These are phyloP conservation scores for Hermanozyma aechmeae DNA, from an alignment of 805 yeast species.

Conservation along the genomic window DNA sequence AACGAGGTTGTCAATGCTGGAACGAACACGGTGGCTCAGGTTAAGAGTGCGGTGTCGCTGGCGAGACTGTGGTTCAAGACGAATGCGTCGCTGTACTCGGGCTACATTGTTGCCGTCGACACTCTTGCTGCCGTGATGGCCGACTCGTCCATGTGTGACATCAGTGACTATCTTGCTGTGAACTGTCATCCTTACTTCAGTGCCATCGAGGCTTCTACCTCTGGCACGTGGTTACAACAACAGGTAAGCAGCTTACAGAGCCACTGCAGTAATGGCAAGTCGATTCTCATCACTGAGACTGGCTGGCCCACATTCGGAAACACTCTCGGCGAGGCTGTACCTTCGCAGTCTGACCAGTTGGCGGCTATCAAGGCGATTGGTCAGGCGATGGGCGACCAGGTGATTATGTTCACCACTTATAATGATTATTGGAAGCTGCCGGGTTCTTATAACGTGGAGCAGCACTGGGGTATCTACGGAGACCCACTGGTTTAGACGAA, in stretches of 20 bases:
- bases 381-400: conserved; percentile 36
- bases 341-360: conserved; percentile 43
- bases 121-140: conserved; percentile 49
- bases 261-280: conserved; percentile 40
- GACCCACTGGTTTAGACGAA: conserved; percentile 14
- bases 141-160: conserved; percentile 44
- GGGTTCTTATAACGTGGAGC: conserved; percentile 50
- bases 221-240: conserved; percentile 43
- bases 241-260: conserved; percentile 38
- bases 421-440: conserved; percentile 56
- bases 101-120: conserved; percentile 55
- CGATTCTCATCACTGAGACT: conserved; percentile 49
- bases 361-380: conserved; percentile 44
- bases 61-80: conserved; percentile 36
- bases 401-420: conserved; percentile 50
- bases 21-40: conserved; percentile 34
- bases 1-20: conserved; percentile 57
- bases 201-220: conserved; percentile 35
- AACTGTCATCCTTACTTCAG: conserved; percentile 64
- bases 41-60: conserved; percentile 35
- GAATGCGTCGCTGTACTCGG: conserved; percentile 37
- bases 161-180: conserved; percentile 56
- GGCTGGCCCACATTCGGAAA: conserved; percentile 66
- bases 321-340: conserved; percentile 45
- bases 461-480: conserved; percentile 52